Percentiles rank a stretch among this genome's conserved stretches.
These are phyloP conservation scores for Agrocybe chaxingu DNA, from an alignment of 768 basidiomycete genomes.

Conservation along the genomic window DNA sequence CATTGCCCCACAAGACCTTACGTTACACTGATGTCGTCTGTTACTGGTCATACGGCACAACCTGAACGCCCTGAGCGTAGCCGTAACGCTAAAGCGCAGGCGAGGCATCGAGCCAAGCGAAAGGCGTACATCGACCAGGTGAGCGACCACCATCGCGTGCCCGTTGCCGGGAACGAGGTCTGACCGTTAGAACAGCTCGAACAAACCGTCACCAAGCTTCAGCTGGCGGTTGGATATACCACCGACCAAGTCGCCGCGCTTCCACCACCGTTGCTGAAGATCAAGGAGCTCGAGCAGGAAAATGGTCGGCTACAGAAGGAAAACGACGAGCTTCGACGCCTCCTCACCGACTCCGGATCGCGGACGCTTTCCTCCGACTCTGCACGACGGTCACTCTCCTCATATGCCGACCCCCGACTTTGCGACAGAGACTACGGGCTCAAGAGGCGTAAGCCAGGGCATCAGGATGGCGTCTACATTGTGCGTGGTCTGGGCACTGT, in stretches of 20 bases:
- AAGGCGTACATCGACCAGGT: conserved; percentile 94
- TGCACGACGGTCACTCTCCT: conserved; percentile 43
- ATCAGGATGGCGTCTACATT: conserved; percentile 53
- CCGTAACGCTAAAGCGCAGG: conserved; percentile 87
- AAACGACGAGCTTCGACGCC: conserved; percentile 70
- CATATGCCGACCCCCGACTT: conserved; percentile 45
- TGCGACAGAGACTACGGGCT: conserved; percentile 52
- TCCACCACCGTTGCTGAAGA: conserved; percentile 69
- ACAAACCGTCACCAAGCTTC: conserved; percentile 81
- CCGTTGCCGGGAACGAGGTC: neutral
- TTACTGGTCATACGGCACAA: conserved; percentile 52
- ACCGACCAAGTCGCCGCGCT: conserved; percentile 74
- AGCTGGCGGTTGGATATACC: conserved; percentile 67
- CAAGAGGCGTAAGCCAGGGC: conserved; percentile 53
- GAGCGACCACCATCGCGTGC: neutral
- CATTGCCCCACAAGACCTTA: conserved; percentile 44
- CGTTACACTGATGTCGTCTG: conserved; percentile 61
- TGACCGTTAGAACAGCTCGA: conserved; percentile 53
- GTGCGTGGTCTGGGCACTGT: conserved; percentile 25
- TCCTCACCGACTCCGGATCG: conserved; percentile 47
- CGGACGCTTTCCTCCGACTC: conserved; percentile 34
- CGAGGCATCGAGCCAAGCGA: conserved; percentile 86
- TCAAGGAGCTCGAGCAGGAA: conserved; percentile 82
- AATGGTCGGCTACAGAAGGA: conserved; percentile 68
- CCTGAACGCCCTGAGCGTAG: conserved; percentile 75